Conservation (phyloP, 2,329 filamentous ascomycete genomes). For the Diaporthe sp. region DNA sequence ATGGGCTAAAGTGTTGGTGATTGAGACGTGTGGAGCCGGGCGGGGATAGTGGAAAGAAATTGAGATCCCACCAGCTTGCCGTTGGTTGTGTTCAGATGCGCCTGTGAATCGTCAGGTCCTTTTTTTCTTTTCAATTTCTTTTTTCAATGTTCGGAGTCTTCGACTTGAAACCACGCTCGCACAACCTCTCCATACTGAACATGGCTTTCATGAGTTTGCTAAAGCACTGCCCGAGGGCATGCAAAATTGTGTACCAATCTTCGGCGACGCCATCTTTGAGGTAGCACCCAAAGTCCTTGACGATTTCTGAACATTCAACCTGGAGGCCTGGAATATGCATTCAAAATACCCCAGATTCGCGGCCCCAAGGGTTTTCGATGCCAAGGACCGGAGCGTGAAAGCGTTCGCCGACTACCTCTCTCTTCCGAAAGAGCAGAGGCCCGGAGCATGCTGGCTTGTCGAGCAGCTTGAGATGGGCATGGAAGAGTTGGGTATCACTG, state of each 20-base stretch:
- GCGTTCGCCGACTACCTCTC: slow-evolving; percentile 12
- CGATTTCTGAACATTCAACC: slow-evolving; percentile 26
- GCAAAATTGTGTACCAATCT: neutral
- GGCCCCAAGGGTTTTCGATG: neutral
- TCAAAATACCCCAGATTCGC: slow-evolving; percentile 29
- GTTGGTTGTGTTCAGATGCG: no score
- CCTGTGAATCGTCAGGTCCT: no score
- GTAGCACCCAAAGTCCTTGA: neutral
- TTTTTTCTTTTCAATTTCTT: no score
- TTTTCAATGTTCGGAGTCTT: no score
- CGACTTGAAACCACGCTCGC: neutral
- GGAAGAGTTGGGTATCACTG: slow-evolving; percentile 10
- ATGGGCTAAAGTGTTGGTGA: no score
- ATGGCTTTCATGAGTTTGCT: neutral
- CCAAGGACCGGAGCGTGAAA: neutral
- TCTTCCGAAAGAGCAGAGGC: slow-evolving; percentile 21
- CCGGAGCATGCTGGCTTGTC: slow-evolving; percentile 21
- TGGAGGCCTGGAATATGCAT: slow-evolving; percentile 30
- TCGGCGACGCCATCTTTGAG: slow-evolving; percentile 7
- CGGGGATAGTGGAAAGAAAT: no score
- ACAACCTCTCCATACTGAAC: neutral
- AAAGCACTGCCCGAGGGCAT: neutral
- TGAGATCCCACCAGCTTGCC: no score
- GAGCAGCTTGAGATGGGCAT: slow-evolving; percentile 13
- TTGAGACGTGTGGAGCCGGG: no score